Evolutionary conservation across 192 early-diverging fungal species (phyloP), one percentile per base, ranked within the genome.

Genomic region (Chytriomyces hyalinus): DNA sequence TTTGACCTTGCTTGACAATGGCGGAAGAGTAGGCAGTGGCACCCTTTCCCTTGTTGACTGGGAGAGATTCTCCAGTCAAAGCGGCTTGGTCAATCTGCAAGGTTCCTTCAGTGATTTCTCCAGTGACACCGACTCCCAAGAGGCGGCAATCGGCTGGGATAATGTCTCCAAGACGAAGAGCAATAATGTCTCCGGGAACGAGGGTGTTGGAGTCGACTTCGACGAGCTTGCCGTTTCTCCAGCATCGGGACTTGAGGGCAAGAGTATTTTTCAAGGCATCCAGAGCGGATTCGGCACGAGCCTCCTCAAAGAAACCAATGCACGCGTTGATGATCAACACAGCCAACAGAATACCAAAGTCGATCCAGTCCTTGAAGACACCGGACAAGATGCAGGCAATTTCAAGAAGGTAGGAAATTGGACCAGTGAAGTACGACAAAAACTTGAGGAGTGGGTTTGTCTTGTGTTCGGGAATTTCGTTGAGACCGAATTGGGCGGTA

Each of bases 191-290:
- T 70, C 96, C 96, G 49, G 96, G 96, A 63, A 97, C 96, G 71
- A 97, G 87, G 65, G 83, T 79, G 47, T 88, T 81, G 36, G 95
- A 90, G 73, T 94, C 93, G 79, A 95, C 89, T 20, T 91, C 91
- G n/a, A 85, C 85, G 88, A 93, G 92, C 77, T 89, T 83, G 85
- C 91, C 89, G 82, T 97, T 91, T 80, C 95, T 91, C 88, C 91
- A 94, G 76, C 81, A 85, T 48, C 92, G 90, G 45, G 91, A 91
- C 83, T 95, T 96, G 62, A 95, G 88, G 45, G 95, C 95, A 49
- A 97, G 89, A 43, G 95, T 97, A 86, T 95, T 93, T 81, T 94
- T 95, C 46, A 97, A 89, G 24, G 95, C 95, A 83, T 97, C 95
- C 75, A 97, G 87, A 60, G 95, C 95, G 9, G 91, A 92, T 70